Evolutionary conservation across 805 yeast genomes (phyloP).

Genomic region (Saccharomycopsis sp.): DNA sequence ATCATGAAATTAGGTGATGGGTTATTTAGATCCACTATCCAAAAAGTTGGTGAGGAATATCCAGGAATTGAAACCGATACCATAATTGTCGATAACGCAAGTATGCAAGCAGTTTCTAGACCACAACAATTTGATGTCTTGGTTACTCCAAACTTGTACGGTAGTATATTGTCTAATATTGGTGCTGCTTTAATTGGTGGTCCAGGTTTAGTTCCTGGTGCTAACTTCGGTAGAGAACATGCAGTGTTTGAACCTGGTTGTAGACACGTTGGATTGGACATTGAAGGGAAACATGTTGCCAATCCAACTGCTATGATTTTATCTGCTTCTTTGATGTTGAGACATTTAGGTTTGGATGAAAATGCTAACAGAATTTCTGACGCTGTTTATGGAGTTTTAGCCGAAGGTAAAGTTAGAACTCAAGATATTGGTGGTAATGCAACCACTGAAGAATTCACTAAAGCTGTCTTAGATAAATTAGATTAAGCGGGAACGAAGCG

Average conservation of each 20-base stretch:
- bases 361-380: constrained; percentile 80
- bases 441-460: constrained; percentile 90
- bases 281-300: constrained; percentile 89
- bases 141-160: constrained; percentile 97
- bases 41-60: constrained; percentile 80
- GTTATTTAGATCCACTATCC: constrained; percentile 88
- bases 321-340: constrained; percentile 83
- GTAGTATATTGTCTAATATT: constrained; percentile 93
- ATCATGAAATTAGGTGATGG: constrained; percentile 99
- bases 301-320: constrained; percentile 98
- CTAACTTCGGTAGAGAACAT: constrained; percentile 93
- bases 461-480: constrained; percentile 75
- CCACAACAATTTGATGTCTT: constrained; percentile 98
- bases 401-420: constrained; percentile 81
- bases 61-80: constrained; percentile 79
- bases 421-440: constrained; percentile 87
- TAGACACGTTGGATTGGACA: constrained; percentile 97
- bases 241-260: constrained; percentile 99
- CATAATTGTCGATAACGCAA: constrained; percentile 97
- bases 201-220: constrained; percentile 98
- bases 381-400: constrained; percentile 86
- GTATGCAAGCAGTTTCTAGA: constrained; percentile 98
- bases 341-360: constrained; percentile 86
- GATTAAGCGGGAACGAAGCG: background rate
- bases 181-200: constrained; percentile 96